Evolutionary conservation across 2,329 filamentous ascomycete species (phyloP).

Genomic region (Biscogniauxia mediterranea): DNA sequence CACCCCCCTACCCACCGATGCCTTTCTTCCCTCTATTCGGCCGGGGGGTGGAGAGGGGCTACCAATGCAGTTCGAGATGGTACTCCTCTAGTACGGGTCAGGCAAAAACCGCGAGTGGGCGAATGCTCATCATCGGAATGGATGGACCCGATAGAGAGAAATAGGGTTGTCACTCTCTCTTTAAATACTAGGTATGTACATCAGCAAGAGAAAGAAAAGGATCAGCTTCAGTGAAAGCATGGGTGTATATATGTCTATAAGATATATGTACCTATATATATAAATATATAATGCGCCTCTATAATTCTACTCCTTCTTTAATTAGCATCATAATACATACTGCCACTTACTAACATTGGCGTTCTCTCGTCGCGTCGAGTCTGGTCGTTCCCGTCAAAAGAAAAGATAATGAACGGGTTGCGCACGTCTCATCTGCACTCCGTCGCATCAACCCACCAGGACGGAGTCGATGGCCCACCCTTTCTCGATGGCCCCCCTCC

Average conservation of each 20-base stretch:
- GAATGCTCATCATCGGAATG: not conserved
- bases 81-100: not conserved
- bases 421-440: conserved; percentile 2
- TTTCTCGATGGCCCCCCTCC: conserved; percentile 9
- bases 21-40: not conserved
- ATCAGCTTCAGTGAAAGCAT: too few relatives aligned
- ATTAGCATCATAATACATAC: too few relatives aligned
- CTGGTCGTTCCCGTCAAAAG: not conserved
- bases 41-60: not conserved
- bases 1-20: not conserved
- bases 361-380: too few relatives aligned
- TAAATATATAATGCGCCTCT: too few relatives aligned
- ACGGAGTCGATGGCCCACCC: conserved; percentile 21
- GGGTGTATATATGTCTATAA: too few relatives aligned
- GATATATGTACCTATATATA: too few relatives aligned
- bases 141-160: not conserved
- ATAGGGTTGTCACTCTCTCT: too few relatives aligned
- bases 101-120: not conserved
- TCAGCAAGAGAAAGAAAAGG: too few relatives aligned
- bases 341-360: too few relatives aligned
- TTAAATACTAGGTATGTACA: too few relatives aligned
- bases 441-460: conserved; percentile 6
- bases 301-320: too few relatives aligned
- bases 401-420: not conserved
- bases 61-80: not conserved